Conservation (phyloP, 2,329 filamentous ascomycete genomes). For the Aspergillus hiratsukae region DNA sequence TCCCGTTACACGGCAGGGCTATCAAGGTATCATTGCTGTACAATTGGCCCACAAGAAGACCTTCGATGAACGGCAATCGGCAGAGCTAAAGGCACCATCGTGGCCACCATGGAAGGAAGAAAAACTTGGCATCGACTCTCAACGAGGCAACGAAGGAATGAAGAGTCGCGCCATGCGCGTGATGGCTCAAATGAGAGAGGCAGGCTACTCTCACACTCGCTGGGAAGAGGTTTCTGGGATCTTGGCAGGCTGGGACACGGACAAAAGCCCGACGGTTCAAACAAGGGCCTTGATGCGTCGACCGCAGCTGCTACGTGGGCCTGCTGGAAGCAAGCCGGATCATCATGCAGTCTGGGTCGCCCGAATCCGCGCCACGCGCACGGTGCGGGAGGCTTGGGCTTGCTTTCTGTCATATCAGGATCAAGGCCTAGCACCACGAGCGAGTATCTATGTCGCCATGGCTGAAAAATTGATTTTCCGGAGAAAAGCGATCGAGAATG, state of each 20-base stretch:
- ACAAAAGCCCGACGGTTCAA: constrained; percentile 60
- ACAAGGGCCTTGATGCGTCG: constrained; percentile 45
- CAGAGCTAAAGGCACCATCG: constrained; percentile 53
- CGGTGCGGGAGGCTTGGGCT: constrained; percentile 61
- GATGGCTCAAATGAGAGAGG: constrained; percentile 54
- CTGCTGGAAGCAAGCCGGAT: constrained; percentile 12
- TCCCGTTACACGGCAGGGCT: constrained; percentile 54
- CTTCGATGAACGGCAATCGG: constrained; percentile 52
- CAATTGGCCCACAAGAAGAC: constrained; percentile 58
- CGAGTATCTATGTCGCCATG: constrained; percentile 52
- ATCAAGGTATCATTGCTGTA: constrained; percentile 52
- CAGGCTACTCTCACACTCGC: constrained; percentile 49
- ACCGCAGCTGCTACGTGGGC: constrained; percentile 17
- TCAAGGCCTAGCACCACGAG: constrained; percentile 30
- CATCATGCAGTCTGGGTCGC: constrained; percentile 49
- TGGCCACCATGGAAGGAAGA: constrained; percentile 66
- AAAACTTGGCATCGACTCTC: constrained; percentile 56
- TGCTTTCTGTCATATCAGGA: constrained; percentile 56
- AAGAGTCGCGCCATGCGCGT: constrained; percentile 54
- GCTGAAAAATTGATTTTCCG: constrained; percentile 51
- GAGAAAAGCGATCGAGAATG: constrained; percentile 18
- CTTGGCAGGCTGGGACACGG: constrained; percentile 59
- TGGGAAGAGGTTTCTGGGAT: constrained; percentile 55
- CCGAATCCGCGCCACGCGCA: constrained; percentile 56
- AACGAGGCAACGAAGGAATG: constrained; percentile 53